Evolutionary conservation across 2,329 filamentous ascomycete species (phyloP), one percentile per base, ranked within the genome.

Genomic region (Diplodia corticola): DNA sequence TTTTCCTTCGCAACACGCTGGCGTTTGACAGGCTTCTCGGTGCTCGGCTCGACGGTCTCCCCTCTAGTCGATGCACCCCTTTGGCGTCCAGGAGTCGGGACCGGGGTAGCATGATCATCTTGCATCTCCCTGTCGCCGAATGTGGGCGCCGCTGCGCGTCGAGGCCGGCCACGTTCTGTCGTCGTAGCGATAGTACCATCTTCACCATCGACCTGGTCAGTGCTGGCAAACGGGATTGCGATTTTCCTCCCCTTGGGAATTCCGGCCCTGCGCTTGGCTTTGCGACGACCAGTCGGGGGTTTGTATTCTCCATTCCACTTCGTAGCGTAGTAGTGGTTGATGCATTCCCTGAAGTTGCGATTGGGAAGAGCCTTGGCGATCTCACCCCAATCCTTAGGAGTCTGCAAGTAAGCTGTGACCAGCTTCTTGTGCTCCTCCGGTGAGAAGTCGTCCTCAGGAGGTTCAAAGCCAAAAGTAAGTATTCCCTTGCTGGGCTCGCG

Each of bases 301-400:
- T 93, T 92, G 68, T 93, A 88, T 69, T 91, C 89, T 49, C 88
- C 85, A 54, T 88, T 84, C 79, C 89, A 90, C 79, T 88, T 95
- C 74, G 89, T 91, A 69, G 91, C 83, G 76, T 95, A 95, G 78
- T 95, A 95, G 76, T 93, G 92, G 74, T 92, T 89, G 71, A 95
- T 95, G 76, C 90, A 92, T 54, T 91, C 86, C 69, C 90, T 89
- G 77, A 92, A 93, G 71, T 91, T 88, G 26, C 91, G 87, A 33
- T 85, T 83, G 0, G 85, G 84, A 20, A 94, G 79, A 26, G 84
- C 83, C 67, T 90, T 87, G 5, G 91, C 89, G 67, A 95, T 88
- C 71, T 87, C 88, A 66, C 90, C 90, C 90, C 91, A 95, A 73
- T 93, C 91, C 82, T 95, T 95, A 0, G 91, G 90, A 50, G 77